Conservation (phyloP, 1,284 basidiomycete genomes). For the Butyriboletus pseudospeciosus region DNA sequence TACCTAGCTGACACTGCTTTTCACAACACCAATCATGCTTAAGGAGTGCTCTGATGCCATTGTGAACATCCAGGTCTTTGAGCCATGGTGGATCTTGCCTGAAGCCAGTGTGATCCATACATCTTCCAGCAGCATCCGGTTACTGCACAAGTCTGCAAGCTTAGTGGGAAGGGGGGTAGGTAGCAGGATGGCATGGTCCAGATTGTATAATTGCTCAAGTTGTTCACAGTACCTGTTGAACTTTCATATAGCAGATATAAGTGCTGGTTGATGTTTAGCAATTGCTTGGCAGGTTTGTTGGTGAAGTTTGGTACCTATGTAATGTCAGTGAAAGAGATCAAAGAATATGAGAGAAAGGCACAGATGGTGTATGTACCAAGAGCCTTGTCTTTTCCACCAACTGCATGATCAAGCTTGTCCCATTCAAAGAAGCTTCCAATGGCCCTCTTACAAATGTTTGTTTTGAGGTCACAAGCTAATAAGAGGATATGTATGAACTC, state of each 20-base stretch:
- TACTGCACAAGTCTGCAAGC: conserved; percentile 27
- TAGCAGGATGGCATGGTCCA: conserved; percentile 28
- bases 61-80: no score
- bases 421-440: conserved; percentile 39
- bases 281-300: no score
- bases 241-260: neutral
- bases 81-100: conserved; percentile 32
- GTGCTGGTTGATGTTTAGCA: no score
- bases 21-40: no score
- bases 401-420: conserved; percentile 35
- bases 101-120: conserved; percentile 33
- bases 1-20: no score
- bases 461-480: conserved; percentile 35
- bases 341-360: neutral
- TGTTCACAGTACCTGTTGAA: neutral
- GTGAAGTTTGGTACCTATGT: no score
- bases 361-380: conserved; percentile 26
- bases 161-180: conserved; percentile 31
- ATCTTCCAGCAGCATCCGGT: conserved; percentile 34
- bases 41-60: no score
- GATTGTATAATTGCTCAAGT: neutral
- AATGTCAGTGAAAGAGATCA: no score
- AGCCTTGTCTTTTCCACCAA: conserved; percentile 29
- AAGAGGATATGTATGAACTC: conserved; percentile 35
- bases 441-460: conserved; percentile 35